A percentile compares a stretch with the other conserved stretches of the same genome.
phyloP scores from a whole-genome alignment of 176 grass and related monocot genomes.

The Bonia amplexicaulis region DNA sequence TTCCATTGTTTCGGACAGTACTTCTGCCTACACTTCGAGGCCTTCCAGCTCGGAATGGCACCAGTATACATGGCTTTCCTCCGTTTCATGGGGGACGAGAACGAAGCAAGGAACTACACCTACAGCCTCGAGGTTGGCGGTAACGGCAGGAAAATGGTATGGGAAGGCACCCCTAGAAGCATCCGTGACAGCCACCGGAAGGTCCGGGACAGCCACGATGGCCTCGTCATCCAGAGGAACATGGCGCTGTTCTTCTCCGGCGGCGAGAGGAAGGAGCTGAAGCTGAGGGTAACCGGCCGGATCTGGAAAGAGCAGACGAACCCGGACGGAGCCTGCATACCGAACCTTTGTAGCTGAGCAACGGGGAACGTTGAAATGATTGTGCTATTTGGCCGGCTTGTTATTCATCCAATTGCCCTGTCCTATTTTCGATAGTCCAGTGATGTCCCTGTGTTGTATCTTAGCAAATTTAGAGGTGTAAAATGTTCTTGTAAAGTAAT shows the following conservation, averaged over 20 bases:
- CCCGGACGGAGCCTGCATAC: slow-evolving; percentile 60
- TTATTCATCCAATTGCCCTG: slow-evolving; percentile 29
- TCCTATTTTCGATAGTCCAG: slow-evolving; percentile 28
- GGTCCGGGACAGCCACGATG: slow-evolving; percentile 83
- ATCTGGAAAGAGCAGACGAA: slow-evolving; percentile 76
- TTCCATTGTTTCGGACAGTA: slow-evolving; percentile 93
- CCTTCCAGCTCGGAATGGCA: slow-evolving; percentile 79
- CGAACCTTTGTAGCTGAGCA: slow-evolving; percentile 68
- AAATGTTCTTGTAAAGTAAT: slow-evolving; percentile 52
- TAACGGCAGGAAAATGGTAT: slow-evolving; percentile 74
- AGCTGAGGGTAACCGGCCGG: slow-evolving; percentile 61
- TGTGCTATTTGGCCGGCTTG: slow-evolving; percentile 42
- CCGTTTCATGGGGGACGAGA: slow-evolving; percentile 89
- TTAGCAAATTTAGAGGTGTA: slow-evolving; percentile 29
- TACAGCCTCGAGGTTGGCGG: slow-evolving; percentile 79
- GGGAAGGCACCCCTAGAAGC: slow-evolving; percentile 85
- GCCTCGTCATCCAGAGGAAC: slow-evolving; percentile 81
- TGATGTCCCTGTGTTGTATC: slow-evolving; percentile 21
- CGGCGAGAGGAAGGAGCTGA: slow-evolving; percentile 65
- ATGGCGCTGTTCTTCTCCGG: slow-evolving; percentile 88
- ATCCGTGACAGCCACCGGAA: slow-evolving; percentile 81
- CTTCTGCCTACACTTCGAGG: slow-evolving; percentile 89
- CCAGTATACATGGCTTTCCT: slow-evolving; percentile 94
- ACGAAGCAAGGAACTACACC: slow-evolving; percentile 73
- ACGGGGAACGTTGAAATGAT: slow-evolving; percentile 7